phyloP scores from a whole-genome alignment of 495 filamentous ascomycete species.

The Aspergillus egyptiacus region DNA sequence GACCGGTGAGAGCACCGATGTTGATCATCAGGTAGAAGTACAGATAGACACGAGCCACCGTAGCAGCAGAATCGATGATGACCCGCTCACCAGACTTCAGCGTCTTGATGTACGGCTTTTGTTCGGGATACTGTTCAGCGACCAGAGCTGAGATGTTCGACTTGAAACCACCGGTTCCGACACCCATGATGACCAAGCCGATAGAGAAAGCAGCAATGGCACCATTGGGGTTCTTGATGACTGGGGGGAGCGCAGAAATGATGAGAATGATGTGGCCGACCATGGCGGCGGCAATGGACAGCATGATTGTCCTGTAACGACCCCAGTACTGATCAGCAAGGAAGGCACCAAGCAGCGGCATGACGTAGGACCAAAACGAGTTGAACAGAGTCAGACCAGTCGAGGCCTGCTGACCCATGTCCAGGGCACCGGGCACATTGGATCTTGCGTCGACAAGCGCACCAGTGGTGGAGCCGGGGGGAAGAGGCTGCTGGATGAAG shows the following conservation, averaged over 20 bases:
- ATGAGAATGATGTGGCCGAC: slow-evolving; percentile 59
- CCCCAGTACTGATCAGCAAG: slow-evolving; percentile 66
- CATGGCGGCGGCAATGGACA: slow-evolving; percentile 51
- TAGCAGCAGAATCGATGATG: slow-evolving; percentile 63
- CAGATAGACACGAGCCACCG: slow-evolving; percentile 37
- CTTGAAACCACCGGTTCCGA: slow-evolving; percentile 56
- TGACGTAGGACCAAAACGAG: slow-evolving; percentile 67
- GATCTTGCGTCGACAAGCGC: slow-evolving; percentile 43
- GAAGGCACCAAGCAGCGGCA: slow-evolving; percentile 63
- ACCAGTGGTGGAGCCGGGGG: slow-evolving; percentile 54
- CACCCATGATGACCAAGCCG: slow-evolving; percentile 53
- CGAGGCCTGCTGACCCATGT: slow-evolving; percentile 59
- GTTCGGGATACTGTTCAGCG: slow-evolving; percentile 46
- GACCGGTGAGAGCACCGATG: slow-evolving; percentile 50
- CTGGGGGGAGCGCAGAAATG: slow-evolving; percentile 52
- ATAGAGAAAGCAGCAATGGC: slow-evolving; percentile 54
- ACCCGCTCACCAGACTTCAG: slow-evolving; percentile 54
- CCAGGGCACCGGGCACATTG: slow-evolving; percentile 55
- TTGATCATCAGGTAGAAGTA: slow-evolving; percentile 60
- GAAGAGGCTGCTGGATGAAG: slow-evolving; percentile 64
- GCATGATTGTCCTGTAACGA: slow-evolving; percentile 60
- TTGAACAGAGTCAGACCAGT: slow-evolving; percentile 61
- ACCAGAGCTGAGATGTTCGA: slow-evolving; percentile 58
- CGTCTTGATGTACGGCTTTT: slow-evolving; percentile 38
- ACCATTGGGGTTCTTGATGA: slow-evolving; percentile 48